Percentiles rank a stretch among this genome's conserved stretches.
These are phyloP conservation scores for Catunica adiposa DNA, from an alignment of 2,329 filamentous ascomycete genomes.

Conservation along the genomic window DNA sequence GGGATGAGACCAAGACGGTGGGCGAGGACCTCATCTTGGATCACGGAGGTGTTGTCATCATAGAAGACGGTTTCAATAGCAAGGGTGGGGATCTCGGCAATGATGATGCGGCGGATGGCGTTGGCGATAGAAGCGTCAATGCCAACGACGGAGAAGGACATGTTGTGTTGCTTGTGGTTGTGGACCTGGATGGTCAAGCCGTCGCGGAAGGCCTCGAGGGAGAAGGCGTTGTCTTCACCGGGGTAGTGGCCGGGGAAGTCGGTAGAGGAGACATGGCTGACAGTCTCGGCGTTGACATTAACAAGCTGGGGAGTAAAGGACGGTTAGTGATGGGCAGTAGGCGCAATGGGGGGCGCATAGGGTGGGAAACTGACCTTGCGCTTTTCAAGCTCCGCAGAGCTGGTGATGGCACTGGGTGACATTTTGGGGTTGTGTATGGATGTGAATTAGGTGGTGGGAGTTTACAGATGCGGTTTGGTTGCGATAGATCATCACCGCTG, in stretches of 20 bases:
- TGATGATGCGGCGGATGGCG: slow-evolving; percentile 88
- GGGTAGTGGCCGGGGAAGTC: slow-evolving; percentile 87
- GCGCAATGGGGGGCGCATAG: neutral
- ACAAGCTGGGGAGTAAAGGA: slow-evolving; percentile 45
- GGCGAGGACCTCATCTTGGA: slow-evolving; percentile 92
- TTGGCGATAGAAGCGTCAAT: slow-evolving; percentile 89
- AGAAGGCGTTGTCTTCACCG: slow-evolving; percentile 72
- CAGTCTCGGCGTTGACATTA: slow-evolving; percentile 74
- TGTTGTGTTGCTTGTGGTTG: slow-evolving; percentile 58
- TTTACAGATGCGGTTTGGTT: neutral
- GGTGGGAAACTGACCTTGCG: slow-evolving; percentile 34
- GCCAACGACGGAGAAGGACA: slow-evolving; percentile 81
- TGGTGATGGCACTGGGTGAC: slow-evolving; percentile 29
- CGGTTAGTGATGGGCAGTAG: neutral
- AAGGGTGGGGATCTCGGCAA: slow-evolving; percentile 84
- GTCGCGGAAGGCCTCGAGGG: slow-evolving; percentile 53
- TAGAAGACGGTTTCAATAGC: slow-evolving; percentile 91
- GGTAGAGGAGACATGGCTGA: slow-evolving; percentile 73
- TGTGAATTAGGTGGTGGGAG: neutral
- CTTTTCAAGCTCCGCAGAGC: slow-evolving; percentile 39
- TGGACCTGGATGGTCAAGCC: slow-evolving; percentile 67
- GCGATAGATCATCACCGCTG: neutral
- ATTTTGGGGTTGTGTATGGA: slow-evolving; percentile 20
- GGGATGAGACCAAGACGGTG: slow-evolving; percentile 83
- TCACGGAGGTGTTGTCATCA: slow-evolving; percentile 91